Percentiles rank a stretch among this genome's conserved stretches.
These are phyloP conservation scores for Inga leiocalycina DNA, from an alignment of 306 rosid species.

Conservation along the genomic window DNA sequence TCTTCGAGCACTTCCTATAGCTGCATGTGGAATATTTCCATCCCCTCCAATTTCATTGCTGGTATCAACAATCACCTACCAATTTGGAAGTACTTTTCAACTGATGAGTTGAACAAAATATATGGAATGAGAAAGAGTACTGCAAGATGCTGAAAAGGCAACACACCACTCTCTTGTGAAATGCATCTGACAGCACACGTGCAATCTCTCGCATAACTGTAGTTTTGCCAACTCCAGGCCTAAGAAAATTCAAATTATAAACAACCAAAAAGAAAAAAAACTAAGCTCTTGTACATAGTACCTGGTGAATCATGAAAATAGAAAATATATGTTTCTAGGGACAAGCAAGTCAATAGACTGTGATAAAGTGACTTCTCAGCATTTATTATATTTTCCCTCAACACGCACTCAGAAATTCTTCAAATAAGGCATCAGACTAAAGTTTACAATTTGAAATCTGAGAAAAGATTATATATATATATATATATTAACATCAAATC, in stretches of 20 bases:
- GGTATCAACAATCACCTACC: constrained; percentile 70
- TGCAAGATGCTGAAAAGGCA: constrained; percentile 26
- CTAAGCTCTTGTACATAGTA: constrained; percentile 10
- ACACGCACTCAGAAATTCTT: background rate
- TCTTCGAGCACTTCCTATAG: constrained; percentile 73
- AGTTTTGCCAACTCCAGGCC: constrained; percentile 85
- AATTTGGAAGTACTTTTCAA: constrained; percentile 31
- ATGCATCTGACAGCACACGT: constrained; percentile 59
- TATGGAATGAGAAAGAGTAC: constrained; percentile 11
- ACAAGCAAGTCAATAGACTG: constrained; percentile 3
- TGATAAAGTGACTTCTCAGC: constrained; percentile 12
- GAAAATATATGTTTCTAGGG: background rate
- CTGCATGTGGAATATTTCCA: constrained; percentile 75
- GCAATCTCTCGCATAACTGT: constrained; percentile 77
- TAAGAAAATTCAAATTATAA: constrained; percentile 37
- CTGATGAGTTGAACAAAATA: constrained; percentile 14
- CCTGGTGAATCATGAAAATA: background rate
- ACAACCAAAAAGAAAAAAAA: background rate
- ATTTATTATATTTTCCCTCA: background rate
- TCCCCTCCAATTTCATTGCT: constrained; percentile 80
- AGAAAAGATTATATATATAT: too few relatives aligned
- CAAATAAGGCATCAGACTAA: constrained; percentile 2
- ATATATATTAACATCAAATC: background rate
- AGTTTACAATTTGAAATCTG: constrained; percentile 8
- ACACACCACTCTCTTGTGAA: constrained; percentile 73